These are phyloP conservation scores for Trematosphaeria pertusa DNA, from an alignment of 2,329 filamentous ascomycete species.

Conservation along the genomic window DNA sequence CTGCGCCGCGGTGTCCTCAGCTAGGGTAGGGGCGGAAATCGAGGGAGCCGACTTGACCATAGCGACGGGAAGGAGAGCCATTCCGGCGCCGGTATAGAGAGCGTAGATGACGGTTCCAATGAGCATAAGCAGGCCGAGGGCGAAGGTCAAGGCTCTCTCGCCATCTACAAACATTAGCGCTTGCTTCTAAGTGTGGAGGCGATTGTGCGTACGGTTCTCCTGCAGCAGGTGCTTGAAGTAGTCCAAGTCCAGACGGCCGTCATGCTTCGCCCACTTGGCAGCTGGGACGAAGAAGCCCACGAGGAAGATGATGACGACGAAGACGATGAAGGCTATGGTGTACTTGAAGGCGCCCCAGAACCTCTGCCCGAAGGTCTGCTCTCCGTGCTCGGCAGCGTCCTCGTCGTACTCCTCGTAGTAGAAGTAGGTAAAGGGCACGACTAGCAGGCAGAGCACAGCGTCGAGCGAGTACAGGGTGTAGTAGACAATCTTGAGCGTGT, in stretches of 20 bases:
- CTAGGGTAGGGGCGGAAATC: constrained; percentile 80
- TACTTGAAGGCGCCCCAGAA: constrained; percentile 90
- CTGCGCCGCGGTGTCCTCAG: constrained; percentile 77
- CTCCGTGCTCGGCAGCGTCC: constrained; percentile 80
- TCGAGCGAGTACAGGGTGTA: constrained; percentile 93
- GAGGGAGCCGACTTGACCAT: constrained; percentile 92
- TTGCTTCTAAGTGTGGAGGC: constrained; percentile 4
- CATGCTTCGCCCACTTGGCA: constrained; percentile 67
- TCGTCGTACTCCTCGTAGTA: constrained; percentile 98
- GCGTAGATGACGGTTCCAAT: constrained; percentile 86
- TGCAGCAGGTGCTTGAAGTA: constrained; percentile 87
- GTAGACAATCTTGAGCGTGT: constrained; percentile 86
- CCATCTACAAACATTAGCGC: constrained; percentile 63
- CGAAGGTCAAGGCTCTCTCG: constrained; percentile 90
- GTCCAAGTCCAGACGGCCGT: constrained; percentile 79
- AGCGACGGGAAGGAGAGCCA: constrained; percentile 86
- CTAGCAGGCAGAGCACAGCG: constrained; percentile 83
- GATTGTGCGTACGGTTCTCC: constrained; percentile 70
- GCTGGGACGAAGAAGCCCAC: constrained; percentile 94
- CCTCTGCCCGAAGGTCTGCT: constrained; percentile 72
- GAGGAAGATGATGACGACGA: constrained; percentile 84
- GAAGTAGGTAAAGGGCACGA: constrained; percentile 97
- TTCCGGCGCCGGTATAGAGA: constrained; percentile 85
- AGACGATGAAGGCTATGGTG: constrained; percentile 80
- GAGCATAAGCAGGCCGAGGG: constrained; percentile 84